Percentiles rank a stretch among this genome's conserved stretches.
These are phyloP conservation scores for Vigna angularis DNA, from an alignment of 306 rosid species.

Conservation along the genomic window DNA sequence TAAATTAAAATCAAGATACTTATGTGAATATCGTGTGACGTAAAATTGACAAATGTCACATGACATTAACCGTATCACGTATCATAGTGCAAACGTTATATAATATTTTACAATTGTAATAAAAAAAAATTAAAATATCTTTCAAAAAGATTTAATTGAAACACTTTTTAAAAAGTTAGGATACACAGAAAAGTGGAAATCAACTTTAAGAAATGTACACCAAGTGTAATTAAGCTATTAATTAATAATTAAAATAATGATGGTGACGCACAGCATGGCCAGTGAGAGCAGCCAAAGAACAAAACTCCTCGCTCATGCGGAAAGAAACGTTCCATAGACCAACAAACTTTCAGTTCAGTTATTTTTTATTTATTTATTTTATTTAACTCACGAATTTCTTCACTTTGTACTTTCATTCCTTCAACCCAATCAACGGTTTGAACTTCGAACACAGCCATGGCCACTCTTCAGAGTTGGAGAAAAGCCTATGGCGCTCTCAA, in stretches of 20 bases:
- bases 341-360: not conserved
- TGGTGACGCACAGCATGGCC: not conserved
- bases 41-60: too few species aligned
- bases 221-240: not conserved
- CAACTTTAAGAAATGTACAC: too few species aligned
- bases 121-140: too few species aligned
- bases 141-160: too few species aligned
- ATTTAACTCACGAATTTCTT: not conserved
- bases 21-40: too few species aligned
- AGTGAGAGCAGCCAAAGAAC: not conserved
- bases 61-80: too few species aligned
- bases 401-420: conserved; percentile 8
- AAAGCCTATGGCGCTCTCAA: conserved; percentile 86
- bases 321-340: not conserved
- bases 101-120: too few species aligned
- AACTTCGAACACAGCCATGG: conserved; percentile 37
- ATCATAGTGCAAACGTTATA: too few species aligned
- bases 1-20: too few species aligned
- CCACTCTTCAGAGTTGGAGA: conserved; percentile 83
- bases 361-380: not conserved
- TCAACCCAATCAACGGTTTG: not conserved
- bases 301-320: not conserved
- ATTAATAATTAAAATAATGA: not conserved
- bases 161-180: too few species aligned
- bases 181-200: too few species aligned